phyloP scores from a whole-genome alignment of 2,329 filamentous ascomycete species.

The Juglanconis sp. region DNA sequence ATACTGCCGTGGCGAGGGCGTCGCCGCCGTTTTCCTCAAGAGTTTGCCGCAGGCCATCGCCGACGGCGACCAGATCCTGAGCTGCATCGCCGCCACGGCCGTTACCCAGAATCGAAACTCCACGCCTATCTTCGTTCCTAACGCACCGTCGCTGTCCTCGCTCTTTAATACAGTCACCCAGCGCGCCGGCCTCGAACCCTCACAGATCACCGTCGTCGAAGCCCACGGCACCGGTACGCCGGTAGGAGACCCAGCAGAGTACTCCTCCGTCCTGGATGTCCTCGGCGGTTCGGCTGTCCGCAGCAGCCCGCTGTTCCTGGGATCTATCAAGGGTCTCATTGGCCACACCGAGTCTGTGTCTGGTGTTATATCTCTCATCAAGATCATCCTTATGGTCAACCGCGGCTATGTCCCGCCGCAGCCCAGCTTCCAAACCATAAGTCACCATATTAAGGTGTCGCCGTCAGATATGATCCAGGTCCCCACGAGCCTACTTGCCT shows the following conservation, averaged over 20 bases:
- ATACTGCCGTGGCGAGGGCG: conserved; percentile 50
- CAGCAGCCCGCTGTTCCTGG: background rate
- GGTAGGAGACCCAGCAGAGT: conserved; percentile 34
- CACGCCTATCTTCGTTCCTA: conserved; percentile 26
- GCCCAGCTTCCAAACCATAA: conserved; percentile 28
- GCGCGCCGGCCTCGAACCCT: conserved; percentile 21
- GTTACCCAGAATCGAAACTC: conserved; percentile 40
- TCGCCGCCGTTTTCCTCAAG: conserved; percentile 45
- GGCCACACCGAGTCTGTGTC: conserved; percentile 4
- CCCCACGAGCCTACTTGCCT: conserved; percentile 17
- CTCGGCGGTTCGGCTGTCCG: conserved; percentile 15
- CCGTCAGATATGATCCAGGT: conserved; percentile 25
- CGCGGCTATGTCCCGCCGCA: conserved; percentile 29
- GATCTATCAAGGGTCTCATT: conserved; percentile 5
- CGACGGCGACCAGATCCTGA: conserved; percentile 44
- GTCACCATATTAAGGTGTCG: conserved; percentile 7
- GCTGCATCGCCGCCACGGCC: conserved; percentile 34
- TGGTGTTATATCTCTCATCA: conserved; percentile 25
- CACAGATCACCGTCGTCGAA: conserved; percentile 30
- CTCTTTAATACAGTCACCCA: conserved; percentile 31
- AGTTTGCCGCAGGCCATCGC: conserved; percentile 40
- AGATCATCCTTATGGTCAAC: conserved; percentile 29
- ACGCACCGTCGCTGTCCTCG: conserved; percentile 23
- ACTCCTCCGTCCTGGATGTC: conserved; percentile 30
- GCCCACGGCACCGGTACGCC: conserved; percentile 42